Percentiles rank a stretch among this genome's conserved stretches.
These are phyloP conservation scores for Cladosporium sp. DNA, from an alignment of 2,329 filamentous ascomycete species.

Conservation along the genomic window DNA sequence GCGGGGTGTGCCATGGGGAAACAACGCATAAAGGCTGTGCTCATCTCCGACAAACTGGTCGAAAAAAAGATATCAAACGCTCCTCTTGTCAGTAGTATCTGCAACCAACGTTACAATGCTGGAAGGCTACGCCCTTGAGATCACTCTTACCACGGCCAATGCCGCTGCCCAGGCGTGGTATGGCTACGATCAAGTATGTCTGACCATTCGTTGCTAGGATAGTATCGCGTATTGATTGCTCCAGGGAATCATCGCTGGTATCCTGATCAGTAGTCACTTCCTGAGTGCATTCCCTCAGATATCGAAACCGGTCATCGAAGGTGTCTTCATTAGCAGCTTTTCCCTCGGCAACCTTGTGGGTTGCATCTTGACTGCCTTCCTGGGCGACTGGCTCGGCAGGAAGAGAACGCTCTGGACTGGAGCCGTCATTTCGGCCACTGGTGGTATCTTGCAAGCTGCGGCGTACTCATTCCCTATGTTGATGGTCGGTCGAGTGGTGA, in stretches of 20 bases:
- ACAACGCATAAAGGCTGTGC: background rate
- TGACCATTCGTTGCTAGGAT: background rate
- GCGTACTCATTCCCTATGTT: slow-evolving; percentile 42
- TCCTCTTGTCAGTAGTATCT: background rate
- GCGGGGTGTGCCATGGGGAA: background rate
- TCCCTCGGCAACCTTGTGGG: slow-evolving; percentile 14
- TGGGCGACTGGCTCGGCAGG: slow-evolving; percentile 43
- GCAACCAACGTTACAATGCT: slow-evolving; percentile 7
- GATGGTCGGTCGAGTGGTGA: slow-evolving; percentile 40
- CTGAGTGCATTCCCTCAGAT: slow-evolving; percentile 11
- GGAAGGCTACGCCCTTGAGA: slow-evolving; percentile 23
- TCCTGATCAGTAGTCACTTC: slow-evolving; percentile 13
- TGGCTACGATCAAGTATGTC: slow-evolving; percentile 14
- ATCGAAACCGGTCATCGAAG: slow-evolving; percentile 12
- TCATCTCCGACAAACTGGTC: background rate
- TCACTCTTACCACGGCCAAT: slow-evolving; percentile 22
- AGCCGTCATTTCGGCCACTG: slow-evolving; percentile 37
- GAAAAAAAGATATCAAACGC: background rate
- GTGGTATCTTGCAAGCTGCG: slow-evolving; percentile 40
- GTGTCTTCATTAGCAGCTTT: slow-evolving; percentile 15
- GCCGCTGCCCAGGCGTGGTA: slow-evolving; percentile 21
- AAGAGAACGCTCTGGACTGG: slow-evolving; percentile 41
- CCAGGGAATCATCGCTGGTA: slow-evolving; percentile 15
- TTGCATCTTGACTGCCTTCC: slow-evolving; percentile 21
- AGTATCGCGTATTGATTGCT: background rate